Percentiles rank a stretch among this genome's conserved stretches.
Conservation (phyloP, 2,329 filamentous ascomycete genomes). For the Alternaria angustiovoidea region DNA sequence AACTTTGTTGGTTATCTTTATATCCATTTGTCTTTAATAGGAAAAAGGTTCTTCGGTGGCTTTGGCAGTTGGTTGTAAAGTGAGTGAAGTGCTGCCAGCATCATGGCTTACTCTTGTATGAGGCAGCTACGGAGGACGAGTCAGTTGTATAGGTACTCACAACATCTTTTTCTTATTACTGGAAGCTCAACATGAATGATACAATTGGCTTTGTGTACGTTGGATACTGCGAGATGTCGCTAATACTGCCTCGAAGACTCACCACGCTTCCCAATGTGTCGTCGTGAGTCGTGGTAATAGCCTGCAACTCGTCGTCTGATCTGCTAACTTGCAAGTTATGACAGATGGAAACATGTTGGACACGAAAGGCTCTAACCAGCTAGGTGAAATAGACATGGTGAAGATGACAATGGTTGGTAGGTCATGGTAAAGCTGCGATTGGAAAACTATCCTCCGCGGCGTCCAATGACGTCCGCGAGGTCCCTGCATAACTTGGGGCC, state of each 20-base stretch:
- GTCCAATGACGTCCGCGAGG: conserved; percentile 13
- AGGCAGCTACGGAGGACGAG: not conserved
- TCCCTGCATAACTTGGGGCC: conserved; percentile 12
- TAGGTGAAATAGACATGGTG: not conserved
- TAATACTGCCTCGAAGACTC: not conserved
- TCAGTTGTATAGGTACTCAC: not conserved
- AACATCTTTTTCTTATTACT: not conserved
- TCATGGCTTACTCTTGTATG: not conserved
- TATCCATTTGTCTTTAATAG: not conserved
- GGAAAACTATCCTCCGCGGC: not conserved
- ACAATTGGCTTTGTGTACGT: not conserved
- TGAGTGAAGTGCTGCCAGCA: not conserved
- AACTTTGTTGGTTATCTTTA: not conserved
- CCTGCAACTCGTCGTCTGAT: not conserved
- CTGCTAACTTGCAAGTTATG: not conserved
- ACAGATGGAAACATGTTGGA: no score
- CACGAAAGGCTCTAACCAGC: not conserved
- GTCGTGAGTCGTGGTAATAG: not conserved
- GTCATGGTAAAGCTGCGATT: not conserved
- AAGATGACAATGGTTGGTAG: not conserved
- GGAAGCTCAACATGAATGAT: not conserved
- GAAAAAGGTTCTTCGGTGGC: not conserved
- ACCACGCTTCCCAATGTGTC: not conserved
- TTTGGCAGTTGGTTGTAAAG: not conserved
- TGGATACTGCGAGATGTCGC: not conserved